Percentiles rank a stretch among this genome's conserved stretches.
phyloP scores from a whole-genome alignment of 495 filamentous ascomycete species.

The Penicillium ochrochloron region DNA sequence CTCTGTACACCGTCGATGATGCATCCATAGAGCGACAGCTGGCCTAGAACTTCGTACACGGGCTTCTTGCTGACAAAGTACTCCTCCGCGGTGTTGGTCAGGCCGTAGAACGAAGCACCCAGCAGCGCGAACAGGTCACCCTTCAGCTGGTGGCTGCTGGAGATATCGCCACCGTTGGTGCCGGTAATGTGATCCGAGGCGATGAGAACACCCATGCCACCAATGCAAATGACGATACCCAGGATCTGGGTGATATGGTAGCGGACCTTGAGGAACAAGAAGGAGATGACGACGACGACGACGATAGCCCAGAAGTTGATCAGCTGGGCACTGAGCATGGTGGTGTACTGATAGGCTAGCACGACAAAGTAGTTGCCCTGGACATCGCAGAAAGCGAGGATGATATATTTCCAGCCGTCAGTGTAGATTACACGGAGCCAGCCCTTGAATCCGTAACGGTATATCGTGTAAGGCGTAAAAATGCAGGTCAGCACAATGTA shows the following conservation, averaged over 20 bases:
- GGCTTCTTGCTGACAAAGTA: conserved; percentile 87
- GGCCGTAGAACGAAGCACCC: conserved; percentile 88
- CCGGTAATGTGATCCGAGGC: conserved; percentile 85
- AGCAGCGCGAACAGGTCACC: conserved; percentile 91
- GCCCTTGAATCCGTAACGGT: conserved; percentile 75
- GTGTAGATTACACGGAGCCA: conserved; percentile 64
- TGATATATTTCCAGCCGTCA: conserved; percentile 93
- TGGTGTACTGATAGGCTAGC: conserved; percentile 91
- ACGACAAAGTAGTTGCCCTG: conserved; percentile 98
- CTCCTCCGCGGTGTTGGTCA: conserved; percentile 89
- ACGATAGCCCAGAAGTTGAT: conserved; percentile 99
- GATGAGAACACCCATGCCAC: conserved; percentile 88
- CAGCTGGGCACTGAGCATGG: conserved; percentile 86
- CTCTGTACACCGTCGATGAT: conserved; percentile 91
- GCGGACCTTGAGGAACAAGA: conserved; percentile 79
- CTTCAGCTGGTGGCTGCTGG: conserved; percentile 71
- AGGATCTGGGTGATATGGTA: conserved; percentile 83
- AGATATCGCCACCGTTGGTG: conserved; percentile 61
- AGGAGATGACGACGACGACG: conserved; percentile 85
- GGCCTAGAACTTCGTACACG: conserved; percentile 90
- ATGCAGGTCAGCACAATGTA: conserved; percentile 83
- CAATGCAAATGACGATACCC: conserved; percentile 89
- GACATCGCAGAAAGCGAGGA: conserved; percentile 90
- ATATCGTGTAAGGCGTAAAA: conserved; percentile 82
- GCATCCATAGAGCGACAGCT: conserved; percentile 87